phyloP scores from a whole-genome alignment of 2,329 filamentous ascomycete species.

The Rosellinia necatrix region DNA sequence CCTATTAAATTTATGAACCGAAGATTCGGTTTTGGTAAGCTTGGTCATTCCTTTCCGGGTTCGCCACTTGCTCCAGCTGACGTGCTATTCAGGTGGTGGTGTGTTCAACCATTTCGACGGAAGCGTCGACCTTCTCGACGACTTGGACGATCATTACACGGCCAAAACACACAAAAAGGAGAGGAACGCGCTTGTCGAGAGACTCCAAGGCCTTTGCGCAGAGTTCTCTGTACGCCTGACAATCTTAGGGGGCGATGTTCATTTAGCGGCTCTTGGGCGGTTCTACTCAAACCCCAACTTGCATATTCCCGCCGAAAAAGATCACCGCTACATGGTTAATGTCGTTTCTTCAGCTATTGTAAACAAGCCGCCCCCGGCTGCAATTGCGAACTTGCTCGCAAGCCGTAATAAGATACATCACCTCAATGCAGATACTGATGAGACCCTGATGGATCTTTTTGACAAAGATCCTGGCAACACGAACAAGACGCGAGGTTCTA shows the following conservation, averaged over 20 bases:
- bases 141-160: constrained; percentile 95
- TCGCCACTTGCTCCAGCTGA: not conserved
- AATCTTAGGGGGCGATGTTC: constrained; percentile 92
- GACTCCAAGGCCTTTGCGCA: constrained; percentile 80
- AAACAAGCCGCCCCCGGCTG: constrained; percentile 88
- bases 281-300: constrained; percentile 91
- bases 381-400: constrained; percentile 87
- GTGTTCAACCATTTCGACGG: constrained; percentile 96
- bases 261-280: constrained; percentile 86
- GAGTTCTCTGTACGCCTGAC: constrained; percentile 89
- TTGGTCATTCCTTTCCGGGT: no score
- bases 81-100: constrained; percentile 60
- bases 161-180: constrained; percentile 90
- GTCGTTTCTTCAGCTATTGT: constrained; percentile 93
- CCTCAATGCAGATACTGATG: constrained; percentile 75
- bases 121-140: constrained; percentile 88
- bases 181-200: constrained; percentile 76
- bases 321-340: constrained; percentile 95
- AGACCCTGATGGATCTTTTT: constrained; percentile 93
- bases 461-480: constrained; percentile 80
- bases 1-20: constrained; percentile 90
- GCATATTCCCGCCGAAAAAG: constrained; percentile 75
- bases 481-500: constrained; percentile 74
- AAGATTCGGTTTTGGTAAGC: constrained; percentile 74
- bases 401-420: constrained; percentile 84